These are phyloP conservation scores for Citrus unshiu DNA, from an alignment of 345 rosid species.

Conservation along the genomic window DNA sequence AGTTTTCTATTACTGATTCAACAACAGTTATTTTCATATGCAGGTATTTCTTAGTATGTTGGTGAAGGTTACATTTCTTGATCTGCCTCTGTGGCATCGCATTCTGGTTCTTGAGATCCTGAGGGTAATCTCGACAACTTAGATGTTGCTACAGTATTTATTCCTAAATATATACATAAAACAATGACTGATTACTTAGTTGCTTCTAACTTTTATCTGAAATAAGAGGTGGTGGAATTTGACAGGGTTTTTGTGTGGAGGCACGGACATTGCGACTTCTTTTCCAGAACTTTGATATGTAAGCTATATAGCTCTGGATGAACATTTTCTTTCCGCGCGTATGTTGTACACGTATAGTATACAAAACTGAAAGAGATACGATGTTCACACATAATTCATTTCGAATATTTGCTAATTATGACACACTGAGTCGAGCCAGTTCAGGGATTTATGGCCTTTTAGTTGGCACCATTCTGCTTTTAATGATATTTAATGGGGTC, in stretches of 20 bases:
- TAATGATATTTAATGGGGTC: neutral
- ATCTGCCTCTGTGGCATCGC: constrained; percentile 97
- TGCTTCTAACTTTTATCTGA: constrained; percentile 10
- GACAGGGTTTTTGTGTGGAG: constrained; percentile 96
- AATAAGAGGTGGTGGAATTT: constrained; percentile 23
- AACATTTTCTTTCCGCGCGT: constrained; percentile 12
- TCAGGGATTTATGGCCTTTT: neutral
- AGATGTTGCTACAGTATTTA: neutral
- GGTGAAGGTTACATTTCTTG: constrained; percentile 83
- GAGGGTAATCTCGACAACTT: constrained; percentile 56
- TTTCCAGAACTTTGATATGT: constrained; percentile 97
- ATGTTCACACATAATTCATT: neutral
- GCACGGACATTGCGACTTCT: constrained; percentile 77
- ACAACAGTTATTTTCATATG: constrained; percentile 13
- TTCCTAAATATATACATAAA: neutral
- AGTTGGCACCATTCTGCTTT: neutral
- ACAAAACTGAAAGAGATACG: neutral
- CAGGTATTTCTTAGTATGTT: constrained; percentile 98
- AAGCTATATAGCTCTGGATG: constrained; percentile 30
- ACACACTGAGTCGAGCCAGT: neutral
- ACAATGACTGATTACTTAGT: neutral
- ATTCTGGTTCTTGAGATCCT: constrained; percentile 98
- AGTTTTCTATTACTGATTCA: constrained; percentile 5
- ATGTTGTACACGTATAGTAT: constrained; percentile 13
- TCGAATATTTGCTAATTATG: neutral